Conservation (phyloP, 164 flowering plant genomes). For the Macadamia integrifolia region DNA sequence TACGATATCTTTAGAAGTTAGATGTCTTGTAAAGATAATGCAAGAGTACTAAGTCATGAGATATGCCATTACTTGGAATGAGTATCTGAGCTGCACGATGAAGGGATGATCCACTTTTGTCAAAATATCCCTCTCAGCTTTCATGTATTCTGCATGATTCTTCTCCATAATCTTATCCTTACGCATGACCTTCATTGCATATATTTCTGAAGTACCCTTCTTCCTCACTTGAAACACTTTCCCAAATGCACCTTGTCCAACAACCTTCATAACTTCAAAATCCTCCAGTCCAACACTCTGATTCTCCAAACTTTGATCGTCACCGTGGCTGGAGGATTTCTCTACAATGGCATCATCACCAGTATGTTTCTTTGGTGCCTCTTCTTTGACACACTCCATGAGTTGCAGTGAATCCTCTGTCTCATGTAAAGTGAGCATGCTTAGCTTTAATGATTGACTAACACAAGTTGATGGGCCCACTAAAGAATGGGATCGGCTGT, state of each 20-base stretch:
- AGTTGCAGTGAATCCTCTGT: slow-evolving; percentile 39
- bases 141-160: slow-evolving; percentile 85
- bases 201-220: slow-evolving; percentile 69
- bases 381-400: slow-evolving; percentile 26
- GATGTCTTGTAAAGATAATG: neutral
- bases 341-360: slow-evolving; percentile 18
- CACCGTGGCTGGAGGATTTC: slow-evolving; percentile 13
- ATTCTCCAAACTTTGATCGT: slow-evolving; percentile 17
- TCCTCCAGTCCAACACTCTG: slow-evolving; percentile 59
- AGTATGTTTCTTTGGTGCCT: slow-evolving; percentile 20
- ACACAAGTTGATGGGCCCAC: slow-evolving; percentile 64
- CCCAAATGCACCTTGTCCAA: slow-evolving; percentile 92
- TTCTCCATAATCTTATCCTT: slow-evolving; percentile 84
- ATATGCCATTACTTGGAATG: slow-evolving; percentile 62
- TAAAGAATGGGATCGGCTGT: slow-evolving; percentile 67
- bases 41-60: neutral
- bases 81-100: slow-evolving; percentile 83
- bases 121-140: slow-evolving; percentile 84
- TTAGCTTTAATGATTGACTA: slow-evolving; percentile 46
- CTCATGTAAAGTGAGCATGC: slow-evolving; percentile 50
- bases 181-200: slow-evolving; percentile 95
- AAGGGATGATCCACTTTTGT: slow-evolving; percentile 82
- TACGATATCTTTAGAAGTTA: neutral
- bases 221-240: slow-evolving; percentile 88
- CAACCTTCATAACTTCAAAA: slow-evolving; percentile 80